Evolutionary conservation across 1,284 basidiomycete species (phyloP).

Genomic region (Microbotryum saponariae): DNA sequence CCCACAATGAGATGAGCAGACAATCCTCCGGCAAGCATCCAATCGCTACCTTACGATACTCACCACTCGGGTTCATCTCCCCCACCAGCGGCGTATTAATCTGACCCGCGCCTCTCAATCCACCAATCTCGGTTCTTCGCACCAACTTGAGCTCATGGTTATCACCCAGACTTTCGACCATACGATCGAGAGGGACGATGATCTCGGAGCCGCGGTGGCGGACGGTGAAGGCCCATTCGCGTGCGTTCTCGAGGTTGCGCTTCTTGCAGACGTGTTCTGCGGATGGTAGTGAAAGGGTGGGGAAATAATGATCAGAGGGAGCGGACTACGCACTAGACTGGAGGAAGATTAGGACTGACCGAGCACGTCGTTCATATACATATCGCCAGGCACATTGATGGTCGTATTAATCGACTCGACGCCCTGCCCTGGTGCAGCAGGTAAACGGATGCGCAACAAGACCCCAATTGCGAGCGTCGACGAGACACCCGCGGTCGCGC

Average conservation of each 20-base stretch:
- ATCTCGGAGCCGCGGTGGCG: slow-evolving; percentile 59
- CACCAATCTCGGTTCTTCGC: slow-evolving; percentile 63
- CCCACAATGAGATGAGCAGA: too few relatives aligned
- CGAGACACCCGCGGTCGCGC: slow-evolving; percentile 13
- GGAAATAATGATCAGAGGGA: slow-evolving; percentile 3
- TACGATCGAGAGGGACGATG: slow-evolving; percentile 86
- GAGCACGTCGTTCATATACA: slow-evolving; percentile 93
- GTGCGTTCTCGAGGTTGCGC: slow-evolving; percentile 57
- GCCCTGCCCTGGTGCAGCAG: slow-evolving; percentile 11
- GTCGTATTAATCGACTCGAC: slow-evolving; percentile 34
- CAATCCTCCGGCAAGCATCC: slow-evolving; percentile 4
- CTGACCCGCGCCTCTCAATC: slow-evolving; percentile 53
- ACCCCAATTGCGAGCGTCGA: slow-evolving; percentile 20
- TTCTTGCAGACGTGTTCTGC: slow-evolving; percentile 55
- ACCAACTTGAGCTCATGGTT: slow-evolving; percentile 77
- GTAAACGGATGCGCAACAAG: slow-evolving; percentile 18
- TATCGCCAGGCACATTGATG: slow-evolving; percentile 59
- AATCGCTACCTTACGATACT: slow-evolving; percentile 26
- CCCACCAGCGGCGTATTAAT: slow-evolving; percentile 32
- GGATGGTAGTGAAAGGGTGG: not conserved
- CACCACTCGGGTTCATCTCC: slow-evolving; percentile 55
- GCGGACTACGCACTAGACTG: slow-evolving; percentile 22
- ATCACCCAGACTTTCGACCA: slow-evolving; percentile 83
- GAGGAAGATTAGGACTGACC: slow-evolving; percentile 47
- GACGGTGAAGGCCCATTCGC: slow-evolving; percentile 75